Base-by-base conservation (phyloP, 2,329 filamentous ascomycete species). In the Colletotrichum australisinense region DNA sequence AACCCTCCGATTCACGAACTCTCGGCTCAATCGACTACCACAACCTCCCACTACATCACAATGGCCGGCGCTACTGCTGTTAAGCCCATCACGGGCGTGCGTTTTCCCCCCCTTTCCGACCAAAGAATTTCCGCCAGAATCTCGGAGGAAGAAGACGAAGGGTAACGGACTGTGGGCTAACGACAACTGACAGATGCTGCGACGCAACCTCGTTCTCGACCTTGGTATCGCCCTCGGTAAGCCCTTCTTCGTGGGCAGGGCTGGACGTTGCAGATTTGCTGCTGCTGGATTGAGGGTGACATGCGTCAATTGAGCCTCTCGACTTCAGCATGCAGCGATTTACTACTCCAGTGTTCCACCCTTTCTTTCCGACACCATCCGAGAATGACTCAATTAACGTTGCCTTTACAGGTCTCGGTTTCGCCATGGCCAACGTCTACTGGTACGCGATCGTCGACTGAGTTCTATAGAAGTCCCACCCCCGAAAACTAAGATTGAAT, bases 81-180 rank as follows among this genome's bases (percentile, higher is more conserved):
- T 82, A 84, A 85, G 79, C 89, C 88, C 74, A 89, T 91, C 77
- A 89, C 88, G 76, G 89, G 89, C 80, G 89, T 91, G 90, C 76
- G 89, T 89, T 73, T 76, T 24, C 58, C 26, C 24, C 60, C 28
- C 58, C 55, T 73, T 73, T 74, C 38, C 38, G 19, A 11, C n/a
- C 82, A 83, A 84, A 83, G 79, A 80, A 52, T 30, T 58, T 12
- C 52, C 11, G 24, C 76, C 69, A 38, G 63, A 53, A 19, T 35
- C n/a, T 26, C 35, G 26, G 60, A 62, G 30, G 11, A 14, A 14
- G 49, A 57, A 46, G 56, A 42, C 5, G 38, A 42, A 56, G 46
- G 58, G 19, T 14, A 26, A 32, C 19, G 35, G 46, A 59, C 38
- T 28, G 73, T 79, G 76, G 69, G 77, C 74, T 77, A 80, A 83